Conservation (phyloP, 192 early-diverging fungal species). For the Gonapodya sp. region DNA sequence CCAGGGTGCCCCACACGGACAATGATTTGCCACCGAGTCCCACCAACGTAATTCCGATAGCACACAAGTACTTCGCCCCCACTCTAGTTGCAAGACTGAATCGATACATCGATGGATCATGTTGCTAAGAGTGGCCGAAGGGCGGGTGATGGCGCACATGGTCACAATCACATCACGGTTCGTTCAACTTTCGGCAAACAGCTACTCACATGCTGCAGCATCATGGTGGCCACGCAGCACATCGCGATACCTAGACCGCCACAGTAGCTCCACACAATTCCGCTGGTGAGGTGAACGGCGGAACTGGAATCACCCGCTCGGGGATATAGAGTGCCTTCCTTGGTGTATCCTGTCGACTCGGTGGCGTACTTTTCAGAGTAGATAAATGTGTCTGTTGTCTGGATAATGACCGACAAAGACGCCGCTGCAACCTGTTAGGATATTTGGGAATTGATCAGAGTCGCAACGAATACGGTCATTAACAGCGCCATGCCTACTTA, state of each 20-base stretch:
- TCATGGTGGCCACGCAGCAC: neutral
- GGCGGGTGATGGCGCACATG: too few relatives aligned
- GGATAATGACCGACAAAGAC: neutral
- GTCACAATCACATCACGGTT: too few relatives aligned
- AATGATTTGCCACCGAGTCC: neutral
- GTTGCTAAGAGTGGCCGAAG: too few relatives aligned
- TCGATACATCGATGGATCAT: neutral
- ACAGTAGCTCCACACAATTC: neutral
- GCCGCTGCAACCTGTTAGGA: neutral
- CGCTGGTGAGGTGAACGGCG: neutral
- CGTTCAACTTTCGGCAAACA: too few relatives aligned
- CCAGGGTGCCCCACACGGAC: too few relatives aligned
- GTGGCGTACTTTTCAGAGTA: neutral
- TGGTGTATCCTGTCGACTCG: neutral
- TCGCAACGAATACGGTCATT: too few relatives aligned
- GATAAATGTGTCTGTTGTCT: neutral
- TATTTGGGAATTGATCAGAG: too few relatives aligned
- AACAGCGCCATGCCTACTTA: too few relatives aligned
- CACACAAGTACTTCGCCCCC: neutral
- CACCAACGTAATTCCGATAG: neutral
- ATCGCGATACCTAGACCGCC: neutral
- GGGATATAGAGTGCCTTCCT: neutral
- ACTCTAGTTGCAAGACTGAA: neutral
- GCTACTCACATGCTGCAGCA: neutral
- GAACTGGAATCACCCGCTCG: neutral